Percentiles rank a stretch among this genome's conserved stretches.
phyloP scores from a whole-genome alignment of 129 eudicot genomes.

The Silybum marianum region DNA sequence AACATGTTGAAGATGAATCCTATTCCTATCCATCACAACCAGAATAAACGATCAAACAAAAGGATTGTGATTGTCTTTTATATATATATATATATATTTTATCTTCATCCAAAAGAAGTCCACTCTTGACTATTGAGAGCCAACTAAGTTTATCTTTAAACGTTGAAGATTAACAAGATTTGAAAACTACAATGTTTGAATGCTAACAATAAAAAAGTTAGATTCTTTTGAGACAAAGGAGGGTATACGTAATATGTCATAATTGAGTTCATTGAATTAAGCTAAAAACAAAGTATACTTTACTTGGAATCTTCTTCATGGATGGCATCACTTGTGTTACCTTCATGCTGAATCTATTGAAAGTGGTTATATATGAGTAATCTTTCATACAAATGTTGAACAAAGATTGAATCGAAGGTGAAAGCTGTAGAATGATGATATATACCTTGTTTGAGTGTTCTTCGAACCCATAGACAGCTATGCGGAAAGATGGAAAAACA shows the following conservation, averaged over 20 bases:
- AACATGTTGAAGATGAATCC: slow-evolving; percentile 78
- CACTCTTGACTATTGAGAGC: not conserved
- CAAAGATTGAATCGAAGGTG: slow-evolving; percentile 4
- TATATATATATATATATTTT: not conserved
- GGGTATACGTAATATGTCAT: not conserved
- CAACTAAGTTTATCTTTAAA: not conserved
- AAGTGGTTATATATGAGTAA: slow-evolving; percentile 24
- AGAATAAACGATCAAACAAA: not conserved
- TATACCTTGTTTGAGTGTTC: slow-evolving; percentile 52
- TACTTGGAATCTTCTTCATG: slow-evolving; percentile 74
- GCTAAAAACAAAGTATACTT: slow-evolving; percentile 29
- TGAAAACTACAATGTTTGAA: not conserved
- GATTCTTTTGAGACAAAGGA: slow-evolving; percentile 4
- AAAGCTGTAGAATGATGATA: slow-evolving; percentile 4
- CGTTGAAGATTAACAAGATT: not conserved
- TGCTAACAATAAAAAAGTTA: not conserved
- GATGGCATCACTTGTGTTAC: slow-evolving; percentile 39
- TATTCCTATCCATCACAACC: slow-evolving; percentile 44
- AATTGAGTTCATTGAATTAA: slow-evolving; percentile 2
- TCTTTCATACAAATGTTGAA: slow-evolving; percentile 13
- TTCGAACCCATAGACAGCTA: slow-evolving; percentile 34
- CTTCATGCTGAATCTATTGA: slow-evolving; percentile 41
- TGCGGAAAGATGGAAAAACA: not conserved
- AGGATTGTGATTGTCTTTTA: not conserved
- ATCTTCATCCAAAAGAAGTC: not conserved